These are phyloP conservation scores for Acmispon strigosus DNA, from an alignment of 306 rosid species.

Conservation along the genomic window DNA sequence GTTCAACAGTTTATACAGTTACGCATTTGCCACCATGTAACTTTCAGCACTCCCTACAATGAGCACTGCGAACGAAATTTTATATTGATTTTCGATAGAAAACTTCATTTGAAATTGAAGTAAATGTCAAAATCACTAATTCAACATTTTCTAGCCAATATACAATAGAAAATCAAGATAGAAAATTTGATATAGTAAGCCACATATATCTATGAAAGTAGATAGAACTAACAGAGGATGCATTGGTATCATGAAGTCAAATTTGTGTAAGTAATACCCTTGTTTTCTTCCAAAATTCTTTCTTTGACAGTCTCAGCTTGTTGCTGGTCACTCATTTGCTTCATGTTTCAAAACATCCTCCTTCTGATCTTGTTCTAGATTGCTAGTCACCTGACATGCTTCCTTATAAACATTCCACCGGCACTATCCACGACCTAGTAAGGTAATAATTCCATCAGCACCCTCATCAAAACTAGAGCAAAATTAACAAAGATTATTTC, in stretches of 20 bases:
- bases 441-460: constrained; percentile 16
- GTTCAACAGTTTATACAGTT: too few relatives aligned
- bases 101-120: too few relatives aligned
- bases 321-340: not conserved
- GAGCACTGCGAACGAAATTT: too few relatives aligned
- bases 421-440: constrained; percentile 4
- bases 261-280: constrained; percentile 13
- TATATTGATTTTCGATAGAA: too few relatives aligned
- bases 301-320: not conserved
- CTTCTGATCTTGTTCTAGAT: not conserved
- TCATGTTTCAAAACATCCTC: constrained; percentile 2
- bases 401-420: not conserved
- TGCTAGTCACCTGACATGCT: not conserved
- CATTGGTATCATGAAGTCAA: not conserved
- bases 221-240: constrained; percentile 2
- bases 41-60: too few relatives aligned
- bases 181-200: too few relatives aligned
- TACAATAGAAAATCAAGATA: too few relatives aligned
- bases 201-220: not conserved
- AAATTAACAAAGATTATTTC: not conserved
- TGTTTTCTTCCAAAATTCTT: constrained; percentile 8
- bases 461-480: not conserved
- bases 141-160: too few relatives aligned
- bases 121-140: too few relatives aligned
- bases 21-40: too few relatives aligned